Evolutionary conservation across 2,329 filamentous ascomycete species (phyloP).

Genomic region (Mycogone perniciosa): DNA sequence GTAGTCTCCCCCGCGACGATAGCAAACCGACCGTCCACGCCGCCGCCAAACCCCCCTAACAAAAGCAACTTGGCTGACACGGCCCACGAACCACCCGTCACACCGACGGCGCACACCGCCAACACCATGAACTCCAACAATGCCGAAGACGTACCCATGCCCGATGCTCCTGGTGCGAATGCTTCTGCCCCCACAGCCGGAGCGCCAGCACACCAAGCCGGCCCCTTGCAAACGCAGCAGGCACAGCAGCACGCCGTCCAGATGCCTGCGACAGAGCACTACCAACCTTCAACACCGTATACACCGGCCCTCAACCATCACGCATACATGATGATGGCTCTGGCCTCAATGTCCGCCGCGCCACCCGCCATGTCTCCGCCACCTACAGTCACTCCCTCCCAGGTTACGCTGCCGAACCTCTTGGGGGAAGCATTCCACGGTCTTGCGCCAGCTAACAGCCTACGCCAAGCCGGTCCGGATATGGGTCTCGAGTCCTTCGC

Average conservation of each 20-base stretch:
- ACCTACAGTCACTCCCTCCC: conserved; percentile 40
- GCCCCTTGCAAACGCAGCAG: conserved; percentile 11
- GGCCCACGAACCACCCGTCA: conserved; percentile 2
- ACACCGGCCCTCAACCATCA: conserved; percentile 31
- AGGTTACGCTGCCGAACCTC: conserved; percentile 38
- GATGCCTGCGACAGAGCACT: conserved; percentile 20
- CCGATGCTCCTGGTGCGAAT: conserved; percentile 12
- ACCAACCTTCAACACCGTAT: conserved; percentile 28
- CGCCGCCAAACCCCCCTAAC: conserved; percentile 9
- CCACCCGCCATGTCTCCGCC: conserved; percentile 34
- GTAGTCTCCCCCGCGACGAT: background rate
- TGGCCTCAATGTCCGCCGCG: conserved; percentile 34
- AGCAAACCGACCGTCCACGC: conserved; percentile 10
- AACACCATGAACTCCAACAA: background rate
- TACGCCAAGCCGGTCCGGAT: conserved; percentile 29
- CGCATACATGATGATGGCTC: conserved; percentile 41
- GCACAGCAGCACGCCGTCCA: conserved; percentile 10
- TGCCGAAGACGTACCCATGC: conserved; percentile 14
- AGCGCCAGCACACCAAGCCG: conserved; percentile 4
- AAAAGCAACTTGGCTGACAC: conserved; percentile 3
- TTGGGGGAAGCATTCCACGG: conserved; percentile 26
- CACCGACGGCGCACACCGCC: conserved; percentile 1
- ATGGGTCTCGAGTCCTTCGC: conserved; percentile 51
- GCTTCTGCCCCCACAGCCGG: conserved; percentile 7
- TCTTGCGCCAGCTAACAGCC: conserved; percentile 25